A percentile compares a stretch with the other conserved stretches of the same genome.
Evolutionary conservation across 768 basidiomycete species (phyloP).

Genomic region (Trametes punicea): DNA sequence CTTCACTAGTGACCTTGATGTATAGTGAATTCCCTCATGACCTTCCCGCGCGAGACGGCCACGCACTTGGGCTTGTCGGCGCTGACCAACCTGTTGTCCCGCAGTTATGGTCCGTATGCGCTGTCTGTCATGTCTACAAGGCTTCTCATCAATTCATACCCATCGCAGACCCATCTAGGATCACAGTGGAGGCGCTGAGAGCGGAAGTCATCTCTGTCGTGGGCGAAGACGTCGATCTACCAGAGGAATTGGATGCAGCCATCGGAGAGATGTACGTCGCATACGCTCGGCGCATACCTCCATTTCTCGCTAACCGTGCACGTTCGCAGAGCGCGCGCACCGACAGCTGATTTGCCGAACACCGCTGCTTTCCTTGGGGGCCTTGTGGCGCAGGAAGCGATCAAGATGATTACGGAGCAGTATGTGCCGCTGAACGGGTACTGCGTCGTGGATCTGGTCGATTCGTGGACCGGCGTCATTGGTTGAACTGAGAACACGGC

Average conservation of each 20-base stretch:
- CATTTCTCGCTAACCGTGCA: slow-evolving; percentile 17
- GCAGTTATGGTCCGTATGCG: slow-evolving; percentile 12
- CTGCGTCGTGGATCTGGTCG: slow-evolving; percentile 81
- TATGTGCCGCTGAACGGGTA: slow-evolving; percentile 89
- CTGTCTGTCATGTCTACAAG: neutral
- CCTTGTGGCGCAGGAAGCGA: slow-evolving; percentile 91
- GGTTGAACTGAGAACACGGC: slow-evolving; percentile 8
- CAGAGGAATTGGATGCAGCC: slow-evolving; percentile 52
- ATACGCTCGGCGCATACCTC: neutral
- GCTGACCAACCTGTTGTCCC: slow-evolving; percentile 34
- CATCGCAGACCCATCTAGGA: slow-evolving; percentile 27
- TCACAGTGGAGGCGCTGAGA: slow-evolving; percentile 51
- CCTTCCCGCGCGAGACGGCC: slow-evolving; percentile 51
- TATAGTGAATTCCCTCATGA: slow-evolving; percentile 16
- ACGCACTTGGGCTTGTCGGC: slow-evolving; percentile 78
- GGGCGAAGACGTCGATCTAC: slow-evolving; percentile 47
- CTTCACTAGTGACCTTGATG: neutral
- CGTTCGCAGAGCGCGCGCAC: slow-evolving; percentile 62
- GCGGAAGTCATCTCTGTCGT: slow-evolving; percentile 49
- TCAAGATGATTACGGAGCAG: slow-evolving; percentile 96
- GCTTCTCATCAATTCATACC: neutral
- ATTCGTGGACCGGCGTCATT: slow-evolving; percentile 67
- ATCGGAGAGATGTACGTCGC: slow-evolving; percentile 75
- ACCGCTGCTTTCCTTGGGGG: slow-evolving; percentile 93
- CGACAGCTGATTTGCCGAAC: slow-evolving; percentile 85